Percentiles rank a stretch among this genome's conserved stretches.
Evolutionary conservation across 2,329 filamentous ascomycete genomes (phyloP).

Genomic region (Calonectria crousiana): DNA sequence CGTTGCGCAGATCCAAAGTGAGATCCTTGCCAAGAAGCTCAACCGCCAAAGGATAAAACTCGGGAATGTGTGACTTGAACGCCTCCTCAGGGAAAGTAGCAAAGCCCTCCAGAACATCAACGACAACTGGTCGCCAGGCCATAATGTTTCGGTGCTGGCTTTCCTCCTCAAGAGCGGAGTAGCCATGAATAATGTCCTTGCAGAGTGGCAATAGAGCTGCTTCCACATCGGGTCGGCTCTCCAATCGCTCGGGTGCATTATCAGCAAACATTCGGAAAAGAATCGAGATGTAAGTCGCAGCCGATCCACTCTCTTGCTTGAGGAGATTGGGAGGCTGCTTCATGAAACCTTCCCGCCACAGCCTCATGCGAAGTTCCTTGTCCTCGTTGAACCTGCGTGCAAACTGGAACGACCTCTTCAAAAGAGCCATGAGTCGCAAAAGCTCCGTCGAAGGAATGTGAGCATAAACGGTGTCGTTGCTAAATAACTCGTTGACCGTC

Average conservation of each 20-base stretch:
- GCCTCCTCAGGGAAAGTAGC: constrained; percentile 83
- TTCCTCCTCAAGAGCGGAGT: constrained; percentile 90
- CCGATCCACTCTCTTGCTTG: constrained; percentile 94
- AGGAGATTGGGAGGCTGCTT: constrained; percentile 97
- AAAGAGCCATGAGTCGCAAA: constrained; percentile 88
- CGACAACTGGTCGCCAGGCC: constrained; percentile 96
- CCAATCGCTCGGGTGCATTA: constrained; percentile 82
- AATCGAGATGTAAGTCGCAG: constrained; percentile 95
- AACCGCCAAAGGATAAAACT: constrained; percentile 88
- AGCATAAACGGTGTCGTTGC: constrained; percentile 93
- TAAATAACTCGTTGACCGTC: constrained; percentile 98
- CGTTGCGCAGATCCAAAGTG: constrained; percentile 80
- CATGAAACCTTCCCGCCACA: constrained; percentile 99
- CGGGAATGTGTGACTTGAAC: constrained; percentile 82
- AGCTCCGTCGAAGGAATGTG: constrained; percentile 93
- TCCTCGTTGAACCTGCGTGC: constrained; percentile 98
- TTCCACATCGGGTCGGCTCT: constrained; percentile 86
- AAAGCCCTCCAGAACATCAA: constrained; percentile 96
- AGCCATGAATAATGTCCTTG: constrained; percentile 91
- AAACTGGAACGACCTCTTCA: constrained; percentile 97
- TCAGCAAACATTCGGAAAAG: constrained; percentile 98
- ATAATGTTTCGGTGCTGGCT: constrained; percentile 97
- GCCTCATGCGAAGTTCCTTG: constrained; percentile 91
- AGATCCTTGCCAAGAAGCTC: constrained; percentile 88
- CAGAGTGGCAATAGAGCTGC: constrained; percentile 93